Percentiles rank a stretch among this genome's conserved stretches.
phyloP scores from a whole-genome alignment of 2,329 filamentous ascomycete genomes.

The Colletotrichum sp. region DNA sequence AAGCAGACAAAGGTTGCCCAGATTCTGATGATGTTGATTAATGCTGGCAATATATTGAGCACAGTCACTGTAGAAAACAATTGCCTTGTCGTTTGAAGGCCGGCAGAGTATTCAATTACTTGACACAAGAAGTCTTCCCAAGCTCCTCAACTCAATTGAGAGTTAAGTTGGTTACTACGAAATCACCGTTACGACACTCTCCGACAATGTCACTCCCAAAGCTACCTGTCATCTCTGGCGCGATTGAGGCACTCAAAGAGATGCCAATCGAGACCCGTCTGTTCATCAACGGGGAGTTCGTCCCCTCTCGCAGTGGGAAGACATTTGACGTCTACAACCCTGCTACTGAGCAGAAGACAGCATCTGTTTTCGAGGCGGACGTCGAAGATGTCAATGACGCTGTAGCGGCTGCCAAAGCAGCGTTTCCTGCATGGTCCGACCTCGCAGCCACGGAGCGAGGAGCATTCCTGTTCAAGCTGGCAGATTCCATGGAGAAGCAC shows the following conservation, averaged over 20 bases:
- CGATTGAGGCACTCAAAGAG: not conserved
- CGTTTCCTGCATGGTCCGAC: constrained; percentile 42
- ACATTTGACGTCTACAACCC: constrained; percentile 23
- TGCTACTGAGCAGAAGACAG: constrained; percentile 8
- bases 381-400: constrained; percentile 67
- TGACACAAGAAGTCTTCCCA: not conserved
- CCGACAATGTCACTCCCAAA: not conserved
- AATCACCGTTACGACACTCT: not conserved
- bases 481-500: constrained; percentile 61
- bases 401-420: constrained; percentile 36
- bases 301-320: not conserved
- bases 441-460: constrained; percentile 42
- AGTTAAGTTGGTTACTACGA: not conserved
- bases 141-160: not conserved
- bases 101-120: not conserved
- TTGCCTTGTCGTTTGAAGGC: not conserved
- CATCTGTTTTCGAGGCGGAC: constrained; percentile 31
- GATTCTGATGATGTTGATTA: not conserved
- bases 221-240: not conserved
- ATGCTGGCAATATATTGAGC: not conserved
- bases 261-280: not conserved
- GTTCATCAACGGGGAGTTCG: not conserved
- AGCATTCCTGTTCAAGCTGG: constrained; percentile 69
- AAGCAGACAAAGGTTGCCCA: not conserved
- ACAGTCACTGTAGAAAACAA: not conserved